Evolutionary conservation across 2,329 filamentous ascomycete species (phyloP).

Genomic region (Chaetomium strumarium): DNA sequence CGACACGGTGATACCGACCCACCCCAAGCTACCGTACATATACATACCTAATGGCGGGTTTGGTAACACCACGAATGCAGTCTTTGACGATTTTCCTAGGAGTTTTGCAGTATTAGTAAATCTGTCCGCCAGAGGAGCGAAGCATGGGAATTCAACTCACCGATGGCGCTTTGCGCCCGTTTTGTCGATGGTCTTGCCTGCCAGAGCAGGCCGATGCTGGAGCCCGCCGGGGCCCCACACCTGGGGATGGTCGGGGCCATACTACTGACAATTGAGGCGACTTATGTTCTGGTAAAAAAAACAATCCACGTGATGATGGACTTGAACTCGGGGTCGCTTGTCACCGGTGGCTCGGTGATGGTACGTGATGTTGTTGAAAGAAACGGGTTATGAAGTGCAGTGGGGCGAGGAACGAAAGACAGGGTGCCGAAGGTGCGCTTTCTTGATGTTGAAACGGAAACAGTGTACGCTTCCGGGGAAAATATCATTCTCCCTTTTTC

Average conservation of each 20-base stretch:
- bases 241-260: conserved; percentile 27
- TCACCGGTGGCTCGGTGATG: no score
- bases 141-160: neutral
- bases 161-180: conserved; percentile 1
- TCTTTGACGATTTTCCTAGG: conserved; percentile 45
- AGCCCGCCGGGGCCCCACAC: conserved; percentile 29
- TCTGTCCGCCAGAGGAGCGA: neutral
- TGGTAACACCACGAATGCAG: conserved; percentile 46
- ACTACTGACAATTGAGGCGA: neutral
- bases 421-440: no score
- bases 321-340: no score
- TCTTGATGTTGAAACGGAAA: no score
- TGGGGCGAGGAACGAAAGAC: no score
- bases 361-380: no score
- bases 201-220: neutral
- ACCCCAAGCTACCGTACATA: neutral
- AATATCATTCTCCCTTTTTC: no score
- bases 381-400: no score
- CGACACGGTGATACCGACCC: neutral
- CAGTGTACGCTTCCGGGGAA: no score
- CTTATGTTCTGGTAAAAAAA: no score
- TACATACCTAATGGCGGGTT: conserved; percentile 24
- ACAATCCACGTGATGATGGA: no score
- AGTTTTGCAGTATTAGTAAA: neutral
- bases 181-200: conserved; percentile 13